A percentile compares a stretch with the other conserved stretches of the same genome.
Evolutionary conservation across 257 asterid species (phyloP).

Genomic region (Petunia secreta): DNA sequence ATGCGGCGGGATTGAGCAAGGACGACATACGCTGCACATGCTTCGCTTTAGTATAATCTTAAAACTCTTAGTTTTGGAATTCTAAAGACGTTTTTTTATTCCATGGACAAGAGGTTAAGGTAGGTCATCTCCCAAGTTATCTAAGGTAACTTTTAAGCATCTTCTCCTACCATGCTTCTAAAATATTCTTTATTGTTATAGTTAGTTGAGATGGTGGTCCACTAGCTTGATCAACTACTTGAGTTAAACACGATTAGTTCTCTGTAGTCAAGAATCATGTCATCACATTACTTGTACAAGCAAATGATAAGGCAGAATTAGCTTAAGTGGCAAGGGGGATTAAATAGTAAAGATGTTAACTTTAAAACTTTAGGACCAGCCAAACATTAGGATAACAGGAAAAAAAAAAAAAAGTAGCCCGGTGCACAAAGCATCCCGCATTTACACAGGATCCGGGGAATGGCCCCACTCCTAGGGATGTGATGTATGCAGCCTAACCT

Average conservation of each 20-base stretch:
- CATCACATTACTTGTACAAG: not conserved
- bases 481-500: too few species aligned
- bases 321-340: not conserved
- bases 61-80: not conserved
- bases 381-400: too few species aligned
- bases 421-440: too few species aligned
- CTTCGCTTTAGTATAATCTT: not conserved
- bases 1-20: not conserved
- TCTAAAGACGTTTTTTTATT: not conserved
- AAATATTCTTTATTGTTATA: conserved; percentile 7
- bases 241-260: not conserved
- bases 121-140: not conserved
- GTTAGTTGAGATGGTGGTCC: conserved; percentile 20
- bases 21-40: not conserved
- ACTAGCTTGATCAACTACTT: not conserved
- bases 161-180: not conserved
- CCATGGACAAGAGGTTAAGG: not conserved
- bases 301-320: not conserved
- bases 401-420: too few species aligned
- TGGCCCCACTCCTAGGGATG: too few species aligned
- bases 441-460: too few species aligned
- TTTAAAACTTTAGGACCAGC: too few species aligned
- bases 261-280: not conserved
- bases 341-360: not conserved
- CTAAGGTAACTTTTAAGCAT: not conserved